These are phyloP conservation scores for Bruguiera gymnorhiza DNA, from an alignment of 345 rosid genomes.

Conservation along the genomic window DNA sequence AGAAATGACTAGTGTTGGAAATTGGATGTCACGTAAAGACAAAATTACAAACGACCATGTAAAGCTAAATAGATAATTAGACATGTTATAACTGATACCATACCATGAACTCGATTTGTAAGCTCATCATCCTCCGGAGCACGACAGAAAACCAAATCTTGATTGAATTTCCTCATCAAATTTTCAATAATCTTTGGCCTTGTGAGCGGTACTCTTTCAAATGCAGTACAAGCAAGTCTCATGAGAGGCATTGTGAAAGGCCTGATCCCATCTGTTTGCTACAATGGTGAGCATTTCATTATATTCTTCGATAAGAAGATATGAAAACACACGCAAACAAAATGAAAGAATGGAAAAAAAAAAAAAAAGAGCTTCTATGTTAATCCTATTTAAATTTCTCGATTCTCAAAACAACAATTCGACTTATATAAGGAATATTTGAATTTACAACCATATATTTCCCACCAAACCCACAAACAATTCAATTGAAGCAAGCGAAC, in stretches of 20 bases:
- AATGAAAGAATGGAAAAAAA: background rate
- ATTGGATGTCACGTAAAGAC: background rate
- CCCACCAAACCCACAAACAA: no score
- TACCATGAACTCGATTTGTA: slow-evolving; percentile 66
- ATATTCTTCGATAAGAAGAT: slow-evolving; percentile 8
- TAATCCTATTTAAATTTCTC: background rate
- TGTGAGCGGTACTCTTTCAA: slow-evolving; percentile 92
- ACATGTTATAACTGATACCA: background rate
- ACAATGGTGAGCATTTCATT: slow-evolving; percentile 26
- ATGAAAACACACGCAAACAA: background rate
- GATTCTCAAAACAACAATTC: background rate
- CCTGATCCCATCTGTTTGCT: slow-evolving; percentile 93
- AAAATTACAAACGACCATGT: background rate
- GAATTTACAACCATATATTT: no score
- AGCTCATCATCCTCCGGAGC: slow-evolving; percentile 67
- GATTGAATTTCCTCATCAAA: slow-evolving; percentile 65
- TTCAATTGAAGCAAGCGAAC: no score
- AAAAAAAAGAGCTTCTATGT: background rate
- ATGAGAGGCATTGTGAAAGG: slow-evolving; percentile 97
- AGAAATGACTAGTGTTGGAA: background rate
- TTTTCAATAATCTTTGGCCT: slow-evolving; percentile 58
- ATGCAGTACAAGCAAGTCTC: slow-evolving; percentile 94
- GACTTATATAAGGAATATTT: no score
- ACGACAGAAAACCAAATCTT: slow-evolving; percentile 82
- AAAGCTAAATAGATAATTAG: background rate